These are phyloP conservation scores for Calonectria pseudoturangicola DNA, from an alignment of 2,329 filamentous ascomycete species.

Conservation along the genomic window DNA sequence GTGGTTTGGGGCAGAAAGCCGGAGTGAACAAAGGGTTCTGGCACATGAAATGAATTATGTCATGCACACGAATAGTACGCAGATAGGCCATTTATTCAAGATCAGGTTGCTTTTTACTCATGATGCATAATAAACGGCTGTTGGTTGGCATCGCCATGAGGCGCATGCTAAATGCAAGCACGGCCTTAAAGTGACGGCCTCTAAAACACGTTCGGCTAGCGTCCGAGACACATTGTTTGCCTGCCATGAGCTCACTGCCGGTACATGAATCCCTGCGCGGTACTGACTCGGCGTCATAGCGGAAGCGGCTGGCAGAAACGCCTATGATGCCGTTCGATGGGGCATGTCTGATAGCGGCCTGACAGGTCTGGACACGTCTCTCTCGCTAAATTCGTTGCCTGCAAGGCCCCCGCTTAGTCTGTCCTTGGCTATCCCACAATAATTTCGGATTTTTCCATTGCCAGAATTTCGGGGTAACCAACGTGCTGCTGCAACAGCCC, in stretches of 20 bases:
- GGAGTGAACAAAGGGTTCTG: not conserved
- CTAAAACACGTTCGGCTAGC: not conserved
- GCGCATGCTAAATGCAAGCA: not conserved
- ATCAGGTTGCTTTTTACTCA: not conserved
- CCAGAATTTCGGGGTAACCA: too few species aligned
- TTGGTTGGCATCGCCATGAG: not conserved
- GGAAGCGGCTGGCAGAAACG: not conserved
- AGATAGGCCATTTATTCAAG: not conserved
- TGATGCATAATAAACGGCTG: not conserved
- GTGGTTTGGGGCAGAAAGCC: conserved; percentile 56
- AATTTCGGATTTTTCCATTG: too few species aligned
- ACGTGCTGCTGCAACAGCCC: too few species aligned
- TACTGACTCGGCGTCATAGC: not conserved
- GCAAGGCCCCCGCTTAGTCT: not conserved
- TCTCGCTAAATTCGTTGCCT: not conserved
- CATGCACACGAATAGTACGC: not conserved
- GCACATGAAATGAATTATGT: not conserved
- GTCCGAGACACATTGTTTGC: not conserved
- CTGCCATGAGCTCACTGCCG: not conserved
- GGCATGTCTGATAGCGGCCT: not conserved
- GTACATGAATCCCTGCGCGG: not conserved
- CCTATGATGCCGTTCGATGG: not conserved
- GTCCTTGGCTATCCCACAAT: not conserved
- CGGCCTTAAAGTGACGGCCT: not conserved
- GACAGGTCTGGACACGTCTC: not conserved